Conservation (phyloP, 495 filamentous ascomycete species). For the Delitschia confertaspora region DNA sequence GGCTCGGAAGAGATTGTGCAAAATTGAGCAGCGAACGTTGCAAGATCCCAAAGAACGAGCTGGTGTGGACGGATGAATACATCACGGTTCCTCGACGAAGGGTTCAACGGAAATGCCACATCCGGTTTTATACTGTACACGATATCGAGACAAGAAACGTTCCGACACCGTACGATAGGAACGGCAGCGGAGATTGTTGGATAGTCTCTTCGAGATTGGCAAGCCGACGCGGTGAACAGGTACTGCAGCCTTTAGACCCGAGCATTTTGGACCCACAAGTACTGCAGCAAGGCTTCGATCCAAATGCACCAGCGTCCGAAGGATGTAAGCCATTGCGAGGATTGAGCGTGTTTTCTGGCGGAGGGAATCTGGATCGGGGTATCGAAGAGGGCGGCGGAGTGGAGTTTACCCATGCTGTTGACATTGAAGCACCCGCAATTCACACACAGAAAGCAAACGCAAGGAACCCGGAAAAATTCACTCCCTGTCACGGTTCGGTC, state of each 20-base stretch:
- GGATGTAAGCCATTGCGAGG: constrained; percentile 39
- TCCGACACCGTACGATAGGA: constrained; percentile 52
- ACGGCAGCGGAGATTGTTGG: constrained; percentile 56
- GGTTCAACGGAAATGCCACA: constrained; percentile 47
- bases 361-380: constrained; percentile 64
- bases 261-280: constrained; percentile 1
- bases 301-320: constrained; percentile 22
- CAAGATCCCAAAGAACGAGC: constrained; percentile 49
- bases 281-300: constrained; percentile 52
- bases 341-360: constrained; percentile 63
- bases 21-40: constrained; percentile 14
- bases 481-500: constrained; percentile 56
- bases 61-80: constrained; percentile 48
- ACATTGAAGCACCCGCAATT: constrained; percentile 52
- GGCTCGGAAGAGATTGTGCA: constrained; percentile 38
- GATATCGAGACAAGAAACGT: constrained; percentile 37
- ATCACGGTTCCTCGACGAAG: constrained; percentile 33
- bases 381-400: constrained; percentile 62
- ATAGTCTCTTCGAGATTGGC: constrained; percentile 30
- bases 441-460: constrained; percentile 61
- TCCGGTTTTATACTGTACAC: constrained; percentile 45
- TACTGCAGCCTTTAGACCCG: not conserved
- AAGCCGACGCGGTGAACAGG: not conserved
- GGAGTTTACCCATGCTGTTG: constrained; percentile 54
- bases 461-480: constrained; percentile 25